These are phyloP conservation scores for Staphylotrichum longicolle DNA, from an alignment of 495 filamentous ascomycete species.

Conservation along the genomic window DNA sequence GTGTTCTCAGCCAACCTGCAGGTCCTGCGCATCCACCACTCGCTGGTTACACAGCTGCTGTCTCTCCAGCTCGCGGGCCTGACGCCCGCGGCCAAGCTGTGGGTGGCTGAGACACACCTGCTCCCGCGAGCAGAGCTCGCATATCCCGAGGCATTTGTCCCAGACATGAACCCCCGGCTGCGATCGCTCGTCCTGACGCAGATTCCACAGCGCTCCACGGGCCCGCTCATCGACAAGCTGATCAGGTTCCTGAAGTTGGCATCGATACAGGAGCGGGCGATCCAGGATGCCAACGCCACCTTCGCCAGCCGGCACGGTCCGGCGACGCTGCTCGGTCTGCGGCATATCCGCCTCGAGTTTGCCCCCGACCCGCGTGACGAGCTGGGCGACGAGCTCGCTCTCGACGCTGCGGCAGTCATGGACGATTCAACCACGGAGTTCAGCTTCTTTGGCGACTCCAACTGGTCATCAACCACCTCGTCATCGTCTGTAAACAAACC, in stretches of 20 bases:
- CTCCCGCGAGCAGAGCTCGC: conserved; percentile 36
- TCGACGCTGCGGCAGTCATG: conserved; percentile 31
- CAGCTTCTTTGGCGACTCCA: conserved; percentile 33
- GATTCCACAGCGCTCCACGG: conserved; percentile 43
- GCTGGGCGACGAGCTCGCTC: conserved; percentile 20
- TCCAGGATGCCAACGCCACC: conserved; percentile 23
- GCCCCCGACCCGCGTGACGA: conserved; percentile 36
- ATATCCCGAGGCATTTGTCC: conserved; percentile 43
- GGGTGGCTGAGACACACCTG: conserved; percentile 40
- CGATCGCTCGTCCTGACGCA: conserved; percentile 39
- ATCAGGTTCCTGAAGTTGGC: conserved; percentile 39
- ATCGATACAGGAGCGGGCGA: conserved; percentile 40
- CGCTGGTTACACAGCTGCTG: conserved; percentile 46
- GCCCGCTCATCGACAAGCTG: conserved; percentile 39
- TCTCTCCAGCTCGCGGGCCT: conserved; percentile 29
- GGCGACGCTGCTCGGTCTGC: conserved; percentile 37
- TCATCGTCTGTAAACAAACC: conserved; percentile 2
- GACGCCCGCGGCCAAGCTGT: conserved; percentile 27
- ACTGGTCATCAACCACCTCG: conserved; percentile 17
- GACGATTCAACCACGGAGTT: conserved; percentile 33
- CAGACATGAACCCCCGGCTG: conserved; percentile 49
- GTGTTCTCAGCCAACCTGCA: conserved; percentile 45
- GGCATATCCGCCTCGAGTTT: conserved; percentile 46
- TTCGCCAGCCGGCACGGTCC: conserved; percentile 24
- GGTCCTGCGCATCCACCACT: conserved; percentile 47